Evolutionary conservation across 2,329 filamentous ascomycete genomes (phyloP).

Genomic region (Hypoxylon sp.): DNA sequence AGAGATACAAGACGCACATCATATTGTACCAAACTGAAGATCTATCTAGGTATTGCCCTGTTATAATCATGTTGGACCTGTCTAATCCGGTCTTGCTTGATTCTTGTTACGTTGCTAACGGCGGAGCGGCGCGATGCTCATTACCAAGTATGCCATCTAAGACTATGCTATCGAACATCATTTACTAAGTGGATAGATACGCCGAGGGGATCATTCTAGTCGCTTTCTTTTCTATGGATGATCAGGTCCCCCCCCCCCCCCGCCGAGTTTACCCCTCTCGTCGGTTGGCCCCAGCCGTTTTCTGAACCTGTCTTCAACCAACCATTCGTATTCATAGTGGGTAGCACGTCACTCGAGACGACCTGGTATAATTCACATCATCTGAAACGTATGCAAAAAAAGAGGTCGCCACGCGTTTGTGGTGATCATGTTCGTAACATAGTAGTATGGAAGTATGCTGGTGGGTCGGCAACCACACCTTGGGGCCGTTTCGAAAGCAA

Average conservation of each 20-base stretch:
- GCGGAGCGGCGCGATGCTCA: constrained; percentile 23
- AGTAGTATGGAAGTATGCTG: constrained; percentile 2
- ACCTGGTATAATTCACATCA: constrained; percentile 11
- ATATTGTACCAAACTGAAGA: constrained; percentile 25
- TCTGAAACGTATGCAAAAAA: constrained; percentile 34
- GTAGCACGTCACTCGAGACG: constrained; percentile 23
- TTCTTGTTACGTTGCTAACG: constrained; percentile 23
- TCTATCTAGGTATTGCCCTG: constrained; percentile 15
- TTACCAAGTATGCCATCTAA: constrained; percentile 18
- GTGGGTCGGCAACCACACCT: constrained; percentile 23
- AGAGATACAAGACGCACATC: constrained; percentile 30
- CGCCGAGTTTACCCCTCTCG: constrained; percentile 27
- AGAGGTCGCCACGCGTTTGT: constrained; percentile 25
- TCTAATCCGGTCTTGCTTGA: constrained; percentile 14
- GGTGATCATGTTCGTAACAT: constrained; percentile 27
- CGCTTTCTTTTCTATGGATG: constrained; percentile 9
- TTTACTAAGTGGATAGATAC: constrained; percentile 28
- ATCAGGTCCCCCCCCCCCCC: constrained; percentile 5
- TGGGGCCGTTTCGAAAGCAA: constrained; percentile 25
- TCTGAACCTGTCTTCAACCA: constrained; percentile 7
- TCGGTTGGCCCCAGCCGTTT: constrained; percentile 16
- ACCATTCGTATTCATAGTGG: constrained; percentile 10
- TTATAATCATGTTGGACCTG: constrained; percentile 17
- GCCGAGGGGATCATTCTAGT: constrained; percentile 16
- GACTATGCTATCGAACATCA: constrained; percentile 18